Evolutionary conservation across 176 grass and related monocot species (phyloP).

Genomic region (maize (Zea mays)): Zm-B73-REFERENCE-NAM-5.0 NC_050105.1:151087001-151087500

Average conservation of each 20-base stretch:
- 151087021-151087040: not conserved
- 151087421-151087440: not conserved
- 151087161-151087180: not conserved
- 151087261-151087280: not conserved
- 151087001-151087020: not conserved
- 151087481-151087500: not conserved
- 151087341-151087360: not conserved
- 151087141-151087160: not conserved
- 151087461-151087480: not conserved
- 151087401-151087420: not conserved
- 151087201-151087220: not conserved
- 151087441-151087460: not conserved
- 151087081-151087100: not conserved
- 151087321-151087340: not conserved
- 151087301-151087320: constrained; percentile 2
- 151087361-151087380: not conserved
- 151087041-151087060: not conserved
- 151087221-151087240: not conserved
- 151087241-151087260: not conserved
- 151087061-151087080: not conserved
- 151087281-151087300: not conserved
- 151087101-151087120: not conserved
- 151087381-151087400: not conserved
- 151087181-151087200: not conserved
- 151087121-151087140: not conserved